Percentiles rank a stretch among this genome's conserved stretches.
These are phyloP conservation scores for Xylaria scruposa DNA, from an alignment of 495 filamentous ascomycete genomes.

Conservation along the genomic window DNA sequence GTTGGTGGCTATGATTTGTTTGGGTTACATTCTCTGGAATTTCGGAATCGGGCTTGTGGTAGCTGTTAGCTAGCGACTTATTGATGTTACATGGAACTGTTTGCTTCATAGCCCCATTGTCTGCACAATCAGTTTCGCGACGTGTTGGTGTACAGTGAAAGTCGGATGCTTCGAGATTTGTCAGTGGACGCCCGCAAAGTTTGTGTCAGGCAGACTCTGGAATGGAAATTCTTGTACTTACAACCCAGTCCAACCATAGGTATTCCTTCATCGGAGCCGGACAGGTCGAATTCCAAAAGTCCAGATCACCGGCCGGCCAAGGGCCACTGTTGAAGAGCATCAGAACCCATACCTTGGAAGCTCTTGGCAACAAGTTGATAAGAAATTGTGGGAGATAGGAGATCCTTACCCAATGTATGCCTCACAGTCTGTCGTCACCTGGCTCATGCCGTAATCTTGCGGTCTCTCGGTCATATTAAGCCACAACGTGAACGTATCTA, in stretches of 20 bases:
- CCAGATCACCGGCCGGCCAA: constrained; percentile 10
- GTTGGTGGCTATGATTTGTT: too few species aligned
- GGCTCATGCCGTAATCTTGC: constrained; percentile 20
- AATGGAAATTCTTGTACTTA: neutral
- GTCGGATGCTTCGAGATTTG: constrained; percentile 13
- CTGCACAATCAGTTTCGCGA: constrained; percentile 6
- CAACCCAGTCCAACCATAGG: constrained; percentile 19
- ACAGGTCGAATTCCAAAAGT: constrained; percentile 23
- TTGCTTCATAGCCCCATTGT: constrained; percentile 4
- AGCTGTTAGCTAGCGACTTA: neutral
- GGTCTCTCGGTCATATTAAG: constrained; percentile 13
- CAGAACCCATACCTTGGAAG: neutral
- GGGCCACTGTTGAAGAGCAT: constrained; percentile 3
- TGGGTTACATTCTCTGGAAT: too few species aligned
- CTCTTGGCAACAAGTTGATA: neutral
- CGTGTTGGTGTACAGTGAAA: constrained; percentile 18
- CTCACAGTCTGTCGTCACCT: constrained; percentile 16
- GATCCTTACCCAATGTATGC: constrained; percentile 17
- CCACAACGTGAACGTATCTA: constrained; percentile 21
- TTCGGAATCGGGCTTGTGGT: neutral
- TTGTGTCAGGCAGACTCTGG: neutral
- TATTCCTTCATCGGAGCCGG: constrained; percentile 25
- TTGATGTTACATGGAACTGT: neutral
- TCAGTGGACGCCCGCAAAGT: neutral
- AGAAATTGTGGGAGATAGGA: neutral